phyloP scores from a whole-genome alignment of 106 monocot species.

The Ottelia alismoides region DNA sequence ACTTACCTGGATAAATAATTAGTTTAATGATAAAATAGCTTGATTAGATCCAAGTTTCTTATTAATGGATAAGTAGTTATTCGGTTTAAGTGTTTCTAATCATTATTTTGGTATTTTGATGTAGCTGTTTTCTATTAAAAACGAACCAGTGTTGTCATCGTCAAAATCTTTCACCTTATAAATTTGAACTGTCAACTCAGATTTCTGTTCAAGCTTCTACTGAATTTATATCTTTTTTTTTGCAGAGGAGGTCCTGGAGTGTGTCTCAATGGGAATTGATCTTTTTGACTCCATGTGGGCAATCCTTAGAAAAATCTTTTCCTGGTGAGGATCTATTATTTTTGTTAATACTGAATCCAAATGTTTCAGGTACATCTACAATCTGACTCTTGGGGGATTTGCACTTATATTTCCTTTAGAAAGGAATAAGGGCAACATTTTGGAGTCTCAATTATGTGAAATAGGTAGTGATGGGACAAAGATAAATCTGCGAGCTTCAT shows the following conservation, averaged over 20 bases:
- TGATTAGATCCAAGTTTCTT: too few species aligned
- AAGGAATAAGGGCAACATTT: constrained; percentile 19
- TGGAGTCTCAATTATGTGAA: constrained; percentile 19
- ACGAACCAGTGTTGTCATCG: background rate
- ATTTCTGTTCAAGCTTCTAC: too few species aligned
- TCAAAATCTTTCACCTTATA: too few species aligned
- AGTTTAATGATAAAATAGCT: too few species aligned
- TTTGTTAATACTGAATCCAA: too few species aligned
- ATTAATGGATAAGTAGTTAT: too few species aligned
- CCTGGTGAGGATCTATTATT: too few species aligned
- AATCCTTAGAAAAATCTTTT: too few species aligned
- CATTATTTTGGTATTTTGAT: background rate
- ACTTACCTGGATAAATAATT: too few species aligned
- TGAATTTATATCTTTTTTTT: too few species aligned
- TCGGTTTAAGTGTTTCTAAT: too few species aligned
- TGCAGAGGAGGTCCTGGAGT: constrained; percentile 88
- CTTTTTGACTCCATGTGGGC: constrained; percentile 92
- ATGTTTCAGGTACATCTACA: constrained; percentile 89
- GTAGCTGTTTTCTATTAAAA: background rate
- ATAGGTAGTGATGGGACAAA: constrained; percentile 48
- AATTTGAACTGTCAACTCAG: too few species aligned
- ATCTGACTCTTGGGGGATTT: constrained; percentile 82
- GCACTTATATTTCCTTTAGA: constrained; percentile 72
- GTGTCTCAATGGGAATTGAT: constrained; percentile 88
- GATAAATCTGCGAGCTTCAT: constrained; percentile 76